Conservation (phyloP, 192 early-diverging fungal species). For the Coemansia asiatica region DNA sequence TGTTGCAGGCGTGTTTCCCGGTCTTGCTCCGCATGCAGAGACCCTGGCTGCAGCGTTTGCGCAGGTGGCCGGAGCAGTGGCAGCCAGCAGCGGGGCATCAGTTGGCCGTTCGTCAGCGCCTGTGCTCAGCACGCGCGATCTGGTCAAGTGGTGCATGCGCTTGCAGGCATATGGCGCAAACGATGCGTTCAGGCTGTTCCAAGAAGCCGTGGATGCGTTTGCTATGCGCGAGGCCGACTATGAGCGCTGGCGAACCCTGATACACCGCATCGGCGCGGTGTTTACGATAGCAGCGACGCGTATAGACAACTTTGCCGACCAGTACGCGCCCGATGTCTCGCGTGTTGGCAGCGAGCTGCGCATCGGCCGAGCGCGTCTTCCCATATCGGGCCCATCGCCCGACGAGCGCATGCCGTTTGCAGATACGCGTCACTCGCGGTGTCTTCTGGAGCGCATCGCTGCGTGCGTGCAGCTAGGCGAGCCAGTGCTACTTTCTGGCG, state of each 20-base stretch:
- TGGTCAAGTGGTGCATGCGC: conserved; percentile 89
- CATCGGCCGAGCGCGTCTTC: conserved; percentile 29
- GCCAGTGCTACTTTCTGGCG: conserved; percentile 89
- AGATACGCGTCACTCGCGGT: conserved; percentile 74
- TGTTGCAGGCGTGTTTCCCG: conserved; percentile 33
- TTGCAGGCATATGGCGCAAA: conserved; percentile 47
- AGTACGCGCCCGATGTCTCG: conserved; percentile 65
- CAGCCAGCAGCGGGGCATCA: conserved; percentile 34
- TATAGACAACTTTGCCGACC: conserved; percentile 68
- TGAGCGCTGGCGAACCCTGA: conserved; percentile 61
- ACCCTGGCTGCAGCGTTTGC: conserved; percentile 56
- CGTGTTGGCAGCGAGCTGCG: conserved; percentile 28
- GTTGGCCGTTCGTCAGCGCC: conserved; percentile 34
- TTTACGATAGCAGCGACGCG: conserved; percentile 69
- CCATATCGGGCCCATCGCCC: background rate
- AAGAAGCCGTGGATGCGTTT: conserved; percentile 87
- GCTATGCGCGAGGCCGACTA: conserved; percentile 76
- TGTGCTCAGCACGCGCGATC: conserved; percentile 75
- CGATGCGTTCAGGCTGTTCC: conserved; percentile 58
- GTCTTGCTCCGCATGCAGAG: conserved; percentile 58
- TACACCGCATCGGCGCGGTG: conserved; percentile 64
- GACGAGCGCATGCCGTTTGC: conserved; percentile 70
- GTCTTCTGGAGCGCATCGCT: conserved; percentile 84
- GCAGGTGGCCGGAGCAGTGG: conserved; percentile 49
- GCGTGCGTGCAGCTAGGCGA: conserved; percentile 77